A percentile compares a stretch with the other conserved stretches of the same genome.
These are phyloP conservation scores for Kluyveromyces sp. DNA, from an alignment of 1,139 yeast species.

Conservation along the genomic window DNA sequence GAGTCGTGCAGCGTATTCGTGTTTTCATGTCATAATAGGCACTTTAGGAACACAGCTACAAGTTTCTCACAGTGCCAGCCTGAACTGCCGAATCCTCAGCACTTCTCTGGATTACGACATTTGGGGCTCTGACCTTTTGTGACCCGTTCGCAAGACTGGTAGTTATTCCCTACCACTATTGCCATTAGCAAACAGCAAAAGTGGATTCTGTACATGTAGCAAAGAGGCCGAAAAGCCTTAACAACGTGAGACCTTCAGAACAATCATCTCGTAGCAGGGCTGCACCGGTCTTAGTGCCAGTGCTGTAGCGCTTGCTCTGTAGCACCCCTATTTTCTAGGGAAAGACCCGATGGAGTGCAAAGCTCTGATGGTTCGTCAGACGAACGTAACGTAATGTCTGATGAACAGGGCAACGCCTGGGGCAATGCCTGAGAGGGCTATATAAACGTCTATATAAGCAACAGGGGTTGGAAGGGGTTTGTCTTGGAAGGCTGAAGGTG, in stretches of 20 bases:
- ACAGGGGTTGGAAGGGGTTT: background rate
- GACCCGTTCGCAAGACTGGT: background rate
- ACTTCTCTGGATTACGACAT: background rate
- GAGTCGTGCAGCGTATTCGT: too few relatives aligned
- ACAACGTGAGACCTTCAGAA: background rate
- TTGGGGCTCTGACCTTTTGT: background rate
- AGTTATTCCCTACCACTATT: background rate
- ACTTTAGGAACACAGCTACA: too few relatives aligned
- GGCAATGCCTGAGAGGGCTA: too few relatives aligned
- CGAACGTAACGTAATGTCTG: too few relatives aligned
- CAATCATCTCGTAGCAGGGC: background rate
- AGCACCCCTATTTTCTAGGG: background rate
- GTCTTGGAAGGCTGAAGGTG: too few relatives aligned
- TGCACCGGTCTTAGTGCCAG: background rate
- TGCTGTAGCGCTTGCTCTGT: background rate
- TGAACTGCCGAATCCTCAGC: too few relatives aligned
- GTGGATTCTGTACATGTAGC: background rate
- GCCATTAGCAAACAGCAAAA: slow-evolving; percentile 3
- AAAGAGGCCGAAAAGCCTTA: background rate
- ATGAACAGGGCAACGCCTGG: too few relatives aligned
- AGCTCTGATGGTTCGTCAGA: too few relatives aligned
- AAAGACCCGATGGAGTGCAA: background rate
- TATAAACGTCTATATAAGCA: background rate
- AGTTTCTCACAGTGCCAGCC: too few relatives aligned
- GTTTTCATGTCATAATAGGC: too few relatives aligned